These are phyloP conservation scores for Nigrograna mackinnonii DNA, from an alignment of 2,329 filamentous ascomycete genomes.

Conservation along the genomic window DNA sequence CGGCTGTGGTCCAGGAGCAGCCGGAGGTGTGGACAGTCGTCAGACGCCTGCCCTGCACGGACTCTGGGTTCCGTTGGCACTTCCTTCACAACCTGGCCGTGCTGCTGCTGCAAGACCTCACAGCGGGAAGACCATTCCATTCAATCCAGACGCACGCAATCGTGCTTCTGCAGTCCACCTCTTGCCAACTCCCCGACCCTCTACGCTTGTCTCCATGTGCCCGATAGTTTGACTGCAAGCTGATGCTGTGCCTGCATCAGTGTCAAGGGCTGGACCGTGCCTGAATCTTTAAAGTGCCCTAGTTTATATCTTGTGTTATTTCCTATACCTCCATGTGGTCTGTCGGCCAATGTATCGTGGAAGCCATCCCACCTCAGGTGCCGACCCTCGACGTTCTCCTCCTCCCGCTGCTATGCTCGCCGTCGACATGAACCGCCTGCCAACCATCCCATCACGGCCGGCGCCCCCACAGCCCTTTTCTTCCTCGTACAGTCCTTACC, in stretches of 20 bases:
- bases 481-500: constrained; percentile 32
- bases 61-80: constrained; percentile 38
- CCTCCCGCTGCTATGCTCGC: constrained; percentile 49
- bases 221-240: constrained; percentile 31
- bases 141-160: constrained; percentile 35
- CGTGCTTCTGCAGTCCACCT: constrained; percentile 32
- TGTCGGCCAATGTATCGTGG: constrained; percentile 33
- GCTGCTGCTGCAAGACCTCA: constrained; percentile 33
- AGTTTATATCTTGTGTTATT: constrained; percentile 31
- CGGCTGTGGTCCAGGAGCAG: constrained; percentile 36
- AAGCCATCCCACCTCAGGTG: constrained; percentile 31
- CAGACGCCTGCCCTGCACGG: constrained; percentile 44
- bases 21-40: constrained; percentile 34
- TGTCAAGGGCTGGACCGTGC: constrained; percentile 25
- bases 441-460: constrained; percentile 81
- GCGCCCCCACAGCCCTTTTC: constrained; percentile 27
- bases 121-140: constrained; percentile 34
- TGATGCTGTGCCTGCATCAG: constrained; percentile 37
- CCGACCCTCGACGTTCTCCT: constrained; percentile 25
- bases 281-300: constrained; percentile 28
- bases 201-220: constrained; percentile 32
- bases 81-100: constrained; percentile 36
- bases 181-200: constrained; percentile 22
- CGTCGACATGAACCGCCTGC: constrained; percentile 80
- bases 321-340: constrained; percentile 35